A percentile compares a stretch with the other conserved stretches of the same genome.
Conservation (phyloP, 306 rosid genomes). For the Quercus rubra region DNA sequence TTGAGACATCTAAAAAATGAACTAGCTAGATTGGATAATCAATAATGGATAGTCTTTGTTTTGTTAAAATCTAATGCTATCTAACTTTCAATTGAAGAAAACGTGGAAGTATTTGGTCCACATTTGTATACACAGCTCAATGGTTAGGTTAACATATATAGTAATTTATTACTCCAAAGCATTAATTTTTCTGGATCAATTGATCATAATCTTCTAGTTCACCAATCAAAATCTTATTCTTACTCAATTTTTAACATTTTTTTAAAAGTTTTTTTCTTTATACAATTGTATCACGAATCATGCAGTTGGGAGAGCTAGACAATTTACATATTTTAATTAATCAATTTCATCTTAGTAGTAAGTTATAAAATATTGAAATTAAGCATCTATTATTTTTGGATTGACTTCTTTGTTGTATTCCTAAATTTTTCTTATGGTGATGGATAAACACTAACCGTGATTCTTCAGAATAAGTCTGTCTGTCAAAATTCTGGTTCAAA, state of each 20-base stretch:
- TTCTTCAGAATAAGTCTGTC: no score
- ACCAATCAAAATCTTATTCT: neutral
- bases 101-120: no score
- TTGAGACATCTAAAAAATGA: neutral
- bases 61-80: no score
- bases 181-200: neutral
- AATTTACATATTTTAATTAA: slow-evolving; percentile 9
- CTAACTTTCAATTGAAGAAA: no score
- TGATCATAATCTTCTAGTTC: neutral
- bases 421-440: neutral
- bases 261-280: neutral
- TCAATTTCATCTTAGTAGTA: neutral
- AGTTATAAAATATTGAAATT: neutral
- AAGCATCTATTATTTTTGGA: neutral
- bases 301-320: slow-evolving; percentile 16
- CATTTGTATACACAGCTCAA: neutral
- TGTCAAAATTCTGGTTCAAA: no score
- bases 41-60: no score
- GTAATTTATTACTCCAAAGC: neutral
- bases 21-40: no score
- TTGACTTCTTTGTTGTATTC: neutral
- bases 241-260: neutral
- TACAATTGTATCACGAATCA: neutral
- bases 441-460: neutral
- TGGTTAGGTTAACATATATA: neutral